Conservation (phyloP, 163 green algal genomes). For the Scenedesmus sp. region DNA sequence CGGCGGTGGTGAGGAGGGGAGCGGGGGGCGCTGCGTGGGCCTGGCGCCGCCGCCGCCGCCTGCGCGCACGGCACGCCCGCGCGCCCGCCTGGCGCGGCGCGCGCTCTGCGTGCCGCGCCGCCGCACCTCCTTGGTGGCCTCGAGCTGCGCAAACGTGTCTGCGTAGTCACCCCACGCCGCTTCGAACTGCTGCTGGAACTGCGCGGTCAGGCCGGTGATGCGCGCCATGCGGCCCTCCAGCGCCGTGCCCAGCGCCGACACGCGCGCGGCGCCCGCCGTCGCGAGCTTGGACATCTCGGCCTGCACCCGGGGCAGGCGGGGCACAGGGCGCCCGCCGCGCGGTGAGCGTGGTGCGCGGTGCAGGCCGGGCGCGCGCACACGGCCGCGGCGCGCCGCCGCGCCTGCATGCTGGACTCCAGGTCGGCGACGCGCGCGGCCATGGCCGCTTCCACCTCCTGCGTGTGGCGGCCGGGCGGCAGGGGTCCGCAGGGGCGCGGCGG, state of each 20-base stretch:
- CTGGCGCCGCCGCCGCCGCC: not conserved
- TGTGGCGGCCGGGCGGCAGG: not conserved
- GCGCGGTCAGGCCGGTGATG: not conserved
- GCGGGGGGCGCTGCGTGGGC: not conserved
- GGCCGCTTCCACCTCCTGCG: slow-evolving; percentile 20
- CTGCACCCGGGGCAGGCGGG: too few species aligned
- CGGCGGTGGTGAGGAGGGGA: not conserved
- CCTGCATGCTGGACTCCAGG: not conserved
- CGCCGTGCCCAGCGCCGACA: not conserved
- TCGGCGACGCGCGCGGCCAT: not conserved
- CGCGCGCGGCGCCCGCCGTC: not conserved
- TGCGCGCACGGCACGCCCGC: not conserved
- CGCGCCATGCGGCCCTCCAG: slow-evolving; percentile 8
- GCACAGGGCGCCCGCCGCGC: too few species aligned
- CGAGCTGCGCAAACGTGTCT: slow-evolving; percentile 10
- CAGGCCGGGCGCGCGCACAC: too few species aligned
- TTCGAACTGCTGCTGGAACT: slow-evolving; percentile 14
- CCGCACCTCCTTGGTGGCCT: slow-evolving; percentile 14
- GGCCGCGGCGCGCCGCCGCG: too few species aligned
- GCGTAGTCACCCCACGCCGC: slow-evolving; percentile 20
- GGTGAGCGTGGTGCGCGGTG: too few species aligned
- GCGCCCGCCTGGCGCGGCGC: too few species aligned
- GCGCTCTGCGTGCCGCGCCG: too few species aligned
- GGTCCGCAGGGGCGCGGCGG: not conserved
- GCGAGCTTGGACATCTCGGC: slow-evolving; percentile 11